A percentile compares a stretch with the other conserved stretches of the same genome.
Evolutionary conservation across 306 rosid genomes (phyloP).

Genomic region (Dalbergia cochinchinensis): DNA sequence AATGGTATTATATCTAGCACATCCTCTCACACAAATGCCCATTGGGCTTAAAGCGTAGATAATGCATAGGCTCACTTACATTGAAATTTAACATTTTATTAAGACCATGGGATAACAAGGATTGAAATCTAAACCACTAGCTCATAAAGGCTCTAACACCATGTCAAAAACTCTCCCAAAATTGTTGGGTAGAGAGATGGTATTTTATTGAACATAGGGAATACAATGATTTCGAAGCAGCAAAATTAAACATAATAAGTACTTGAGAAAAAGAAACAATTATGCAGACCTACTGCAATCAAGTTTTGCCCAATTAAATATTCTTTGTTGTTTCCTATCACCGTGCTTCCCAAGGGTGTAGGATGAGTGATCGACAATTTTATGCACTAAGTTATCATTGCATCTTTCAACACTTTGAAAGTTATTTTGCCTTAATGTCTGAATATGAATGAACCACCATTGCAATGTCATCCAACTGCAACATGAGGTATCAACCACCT

Average conservation of each 20-base stretch:
- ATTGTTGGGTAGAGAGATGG: too few species aligned
- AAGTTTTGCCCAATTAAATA: background rate
- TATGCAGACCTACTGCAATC: conserved; percentile 1
- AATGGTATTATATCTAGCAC: too few species aligned
- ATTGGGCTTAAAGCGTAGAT: too few species aligned
- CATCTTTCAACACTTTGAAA: conserved; percentile 12
- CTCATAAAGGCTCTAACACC: too few species aligned
- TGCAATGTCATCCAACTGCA: background rate
- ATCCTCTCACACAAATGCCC: too few species aligned
- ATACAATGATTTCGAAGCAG: conserved; percentile 1
- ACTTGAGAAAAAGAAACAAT: conserved; percentile 2
- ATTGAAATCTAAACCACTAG: too few species aligned
- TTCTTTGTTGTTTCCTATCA: background rate
- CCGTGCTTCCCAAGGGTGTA: background rate
- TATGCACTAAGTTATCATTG: background rate
- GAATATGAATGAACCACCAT: background rate
- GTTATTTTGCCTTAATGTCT: too few species aligned
- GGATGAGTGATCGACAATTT: background rate
- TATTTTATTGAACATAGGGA: background rate
- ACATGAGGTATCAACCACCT: too few species aligned
- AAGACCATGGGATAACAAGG: too few species aligned
- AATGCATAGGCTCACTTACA: too few species aligned
- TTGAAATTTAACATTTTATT: too few species aligned
- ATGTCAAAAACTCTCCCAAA: too few species aligned
- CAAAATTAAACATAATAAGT: background rate